Percentiles rank a stretch among this genome's conserved stretches.
Conservation (phyloP, 1,139 yeast genomes). For the Blastobotrys malaysiensis region DNA sequence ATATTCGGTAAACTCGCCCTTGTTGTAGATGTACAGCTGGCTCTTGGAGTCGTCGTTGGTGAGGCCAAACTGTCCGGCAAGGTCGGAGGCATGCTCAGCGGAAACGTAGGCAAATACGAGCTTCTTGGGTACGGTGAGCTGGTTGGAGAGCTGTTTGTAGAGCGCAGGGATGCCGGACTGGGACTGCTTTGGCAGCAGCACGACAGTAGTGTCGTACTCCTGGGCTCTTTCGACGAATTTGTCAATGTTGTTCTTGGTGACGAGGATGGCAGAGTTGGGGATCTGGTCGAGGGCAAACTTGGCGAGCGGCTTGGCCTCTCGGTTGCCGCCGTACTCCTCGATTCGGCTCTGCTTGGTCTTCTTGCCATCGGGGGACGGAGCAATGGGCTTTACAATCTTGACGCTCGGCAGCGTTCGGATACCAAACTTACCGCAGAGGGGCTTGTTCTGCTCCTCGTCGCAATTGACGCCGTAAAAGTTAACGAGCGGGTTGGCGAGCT, state of each 20-base stretch:
- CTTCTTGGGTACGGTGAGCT: constrained; percentile 45
- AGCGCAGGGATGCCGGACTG: constrained; percentile 48
- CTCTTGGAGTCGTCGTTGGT: constrained; percentile 20
- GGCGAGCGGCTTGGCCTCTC: constrained; percentile 56
- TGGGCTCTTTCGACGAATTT: constrained; percentile 12
- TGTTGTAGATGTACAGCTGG: constrained; percentile 28
- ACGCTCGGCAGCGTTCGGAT: constrained; percentile 79
- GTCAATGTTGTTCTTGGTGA: constrained; percentile 16
- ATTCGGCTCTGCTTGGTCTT: constrained; percentile 60
- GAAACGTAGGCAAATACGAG: constrained; percentile 39
- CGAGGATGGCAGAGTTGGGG: constrained; percentile 60
- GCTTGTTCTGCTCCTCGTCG: constrained; percentile 62
- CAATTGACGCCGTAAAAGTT: constrained; percentile 86
- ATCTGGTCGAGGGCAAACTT: constrained; percentile 56
- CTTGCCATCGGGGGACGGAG: constrained; percentile 18
- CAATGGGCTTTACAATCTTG: constrained; percentile 66
- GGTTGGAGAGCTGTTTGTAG: constrained; percentile 69
- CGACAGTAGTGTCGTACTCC: constrained; percentile 23
- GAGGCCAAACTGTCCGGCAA: constrained; percentile 19
- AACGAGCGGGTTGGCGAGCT: constrained; percentile 51
- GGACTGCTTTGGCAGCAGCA: constrained; percentile 25
- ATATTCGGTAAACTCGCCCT: constrained; percentile 23
- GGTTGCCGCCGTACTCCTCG: constrained; percentile 66
- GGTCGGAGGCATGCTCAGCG: constrained; percentile 23
- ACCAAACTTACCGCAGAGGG: constrained; percentile 60